Percentiles rank a stretch among this genome's conserved stretches.
These are phyloP conservation scores for Cutaneotrichosporon sp. DNA, from an alignment of 1,284 basidiomycete genomes.

Conservation along the genomic window DNA sequence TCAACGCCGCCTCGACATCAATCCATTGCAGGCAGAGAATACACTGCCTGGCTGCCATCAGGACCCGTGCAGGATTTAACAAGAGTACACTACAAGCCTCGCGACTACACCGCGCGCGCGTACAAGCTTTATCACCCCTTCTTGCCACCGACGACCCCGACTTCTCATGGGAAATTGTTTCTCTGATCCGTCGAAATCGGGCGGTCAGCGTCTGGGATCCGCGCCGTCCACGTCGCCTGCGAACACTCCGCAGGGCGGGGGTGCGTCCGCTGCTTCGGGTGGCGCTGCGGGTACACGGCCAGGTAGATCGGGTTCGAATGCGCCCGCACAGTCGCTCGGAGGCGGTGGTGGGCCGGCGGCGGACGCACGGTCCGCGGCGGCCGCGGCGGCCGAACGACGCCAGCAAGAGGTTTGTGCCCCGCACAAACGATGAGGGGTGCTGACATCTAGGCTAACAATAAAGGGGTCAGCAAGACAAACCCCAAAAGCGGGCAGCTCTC, in stretches of 20 bases:
- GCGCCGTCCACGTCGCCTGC: slow-evolving; percentile 13
- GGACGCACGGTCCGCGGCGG: slow-evolving; percentile 38
- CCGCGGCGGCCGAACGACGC: slow-evolving; percentile 43
- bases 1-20: no score
- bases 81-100: background rate
- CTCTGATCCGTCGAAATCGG: slow-evolving; percentile 40
- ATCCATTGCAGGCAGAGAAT: no score
- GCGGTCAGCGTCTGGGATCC: slow-evolving; percentile 39
- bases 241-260: background rate
- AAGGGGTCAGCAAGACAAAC: slow-evolving; percentile 41
- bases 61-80: background rate
- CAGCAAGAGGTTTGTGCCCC: slow-evolving; percentile 38
- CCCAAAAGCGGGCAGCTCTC: slow-evolving; percentile 43
- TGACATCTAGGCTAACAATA: slow-evolving; percentile 32
- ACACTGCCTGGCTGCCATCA: no score
- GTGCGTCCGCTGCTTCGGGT: background rate
- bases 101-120: background rate
- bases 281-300: background rate
- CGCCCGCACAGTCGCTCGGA: slow-evolving; percentile 25
- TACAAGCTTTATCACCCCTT: background rate
- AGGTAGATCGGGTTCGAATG: background rate
- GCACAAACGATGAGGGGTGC: background rate
- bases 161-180: slow-evolving; percentile 47
- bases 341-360: slow-evolving; percentile 1
- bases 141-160: background rate